Evolutionary conservation across 2,329 filamentous ascomycete genomes (phyloP), one percentile per base, ranked within the genome.

Genomic region (Chaetomiaceae sp.): DNA sequence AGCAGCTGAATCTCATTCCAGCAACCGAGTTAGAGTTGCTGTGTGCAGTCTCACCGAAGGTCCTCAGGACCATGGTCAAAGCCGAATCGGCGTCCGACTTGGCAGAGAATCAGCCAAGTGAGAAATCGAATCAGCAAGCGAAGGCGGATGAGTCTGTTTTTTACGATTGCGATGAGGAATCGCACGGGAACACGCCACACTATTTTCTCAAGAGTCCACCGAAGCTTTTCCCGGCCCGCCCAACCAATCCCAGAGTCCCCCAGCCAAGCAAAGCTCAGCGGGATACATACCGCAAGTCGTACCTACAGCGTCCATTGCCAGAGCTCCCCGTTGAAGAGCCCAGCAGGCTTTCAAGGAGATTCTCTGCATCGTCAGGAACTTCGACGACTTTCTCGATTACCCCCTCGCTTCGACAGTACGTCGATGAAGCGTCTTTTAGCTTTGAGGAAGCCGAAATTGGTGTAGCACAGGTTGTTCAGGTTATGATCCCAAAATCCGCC

Each of bases 1-100:
- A 66, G 7, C 63, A 70, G 27, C 67, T 81, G 9, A 76, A 75
- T 47, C 63, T 82, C 4, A 70, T 78, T 21, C 69, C 73, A 0
- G 56, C 47, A 3, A 54, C 51, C 13, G 58, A 60, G 23, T 25
- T 61, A 21, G 45, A 33, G 39, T 40, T 41, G 39, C 50, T 55
- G n/a, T 53, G 49, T 9, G 30, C 47, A 3, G 20, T 21, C 13
- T 53, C 53, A 2, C 50, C 56, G 5, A 48, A 45, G 43, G 42
- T 33, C 4, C 40, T 54, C 33, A 42, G 20, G 25, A 38, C 40
- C 4, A 34, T 47, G 8, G 38, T 33, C 27, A 27, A 41, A 16
- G 33, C 27, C 4, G 34, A 40, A 10, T 21, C 17, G 3, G 43
- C 19, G 30, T 14, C 21, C 2, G 19, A 53, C 27, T 20, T 16